Evolutionary conservation across 2,329 filamentous ascomycete genomes (phyloP).

Genomic region (Elsinoe perseae): DNA sequence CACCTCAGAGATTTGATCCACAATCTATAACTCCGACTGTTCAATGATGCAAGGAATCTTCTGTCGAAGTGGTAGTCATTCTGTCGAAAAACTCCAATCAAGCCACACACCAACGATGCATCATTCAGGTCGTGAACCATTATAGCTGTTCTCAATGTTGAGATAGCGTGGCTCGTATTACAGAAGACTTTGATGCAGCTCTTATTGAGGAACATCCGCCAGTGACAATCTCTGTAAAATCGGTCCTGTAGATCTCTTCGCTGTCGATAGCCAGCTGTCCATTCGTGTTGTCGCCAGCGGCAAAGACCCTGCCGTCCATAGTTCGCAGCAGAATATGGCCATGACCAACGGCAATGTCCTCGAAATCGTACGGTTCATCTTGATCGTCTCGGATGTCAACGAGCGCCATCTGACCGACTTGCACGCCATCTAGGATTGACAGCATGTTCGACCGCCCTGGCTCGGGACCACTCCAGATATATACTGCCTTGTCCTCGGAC

Average conservation of each 20-base stretch:
- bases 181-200: not conserved
- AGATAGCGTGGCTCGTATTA: not conserved
- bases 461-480: conserved; percentile 50
- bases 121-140: not conserved
- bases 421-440: conserved; percentile 20
- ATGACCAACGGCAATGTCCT: conserved; percentile 52
- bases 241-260: conserved; percentile 20
- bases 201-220: conserved; percentile 19
- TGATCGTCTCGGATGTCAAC: conserved; percentile 32
- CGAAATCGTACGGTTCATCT: conserved; percentile 39
- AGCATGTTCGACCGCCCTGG: conserved; percentile 23
- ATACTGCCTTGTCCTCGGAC: conserved; percentile 51
- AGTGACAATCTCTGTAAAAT: conserved; percentile 24
- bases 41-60: not conserved
- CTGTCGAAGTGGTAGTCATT: not conserved
- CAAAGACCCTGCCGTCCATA: conserved; percentile 44
- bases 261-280: conserved; percentile 49
- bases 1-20: not conserved
- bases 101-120: not conserved
- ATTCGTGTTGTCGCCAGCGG: conserved; percentile 49
- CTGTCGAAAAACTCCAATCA: not conserved
- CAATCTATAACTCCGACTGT: not conserved
- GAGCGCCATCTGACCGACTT: conserved; percentile 25
- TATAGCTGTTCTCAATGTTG: not conserved
- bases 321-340: conserved; percentile 52